A percentile compares a stretch with the other conserved stretches of the same genome.
These are phyloP conservation scores for Quercus ilex DNA, from an alignment of 306 rosid genomes.

Conservation along the genomic window DNA sequence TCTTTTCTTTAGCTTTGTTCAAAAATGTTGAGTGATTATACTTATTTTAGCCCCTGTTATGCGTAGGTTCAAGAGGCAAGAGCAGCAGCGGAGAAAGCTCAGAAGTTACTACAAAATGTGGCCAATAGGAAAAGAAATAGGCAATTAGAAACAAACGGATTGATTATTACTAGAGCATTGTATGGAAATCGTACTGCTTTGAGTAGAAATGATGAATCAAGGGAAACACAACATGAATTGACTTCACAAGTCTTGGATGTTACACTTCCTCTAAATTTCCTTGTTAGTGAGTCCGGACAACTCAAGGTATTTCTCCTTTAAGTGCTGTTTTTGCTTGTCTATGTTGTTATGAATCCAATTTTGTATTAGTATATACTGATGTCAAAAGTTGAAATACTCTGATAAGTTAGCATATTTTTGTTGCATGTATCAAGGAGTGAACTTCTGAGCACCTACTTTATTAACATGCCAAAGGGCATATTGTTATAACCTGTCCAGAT, in stretches of 20 bases:
- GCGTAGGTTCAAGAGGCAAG: conserved; percentile 75
- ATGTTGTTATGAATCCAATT: no score
- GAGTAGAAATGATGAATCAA: conserved; percentile 43
- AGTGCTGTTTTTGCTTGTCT: not conserved
- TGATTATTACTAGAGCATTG: conserved; percentile 67
- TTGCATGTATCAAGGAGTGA: not conserved
- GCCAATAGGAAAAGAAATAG: conserved; percentile 77
- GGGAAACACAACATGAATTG: conserved; percentile 44
- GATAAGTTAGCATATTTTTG: not conserved
- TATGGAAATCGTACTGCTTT: conserved; percentile 60
- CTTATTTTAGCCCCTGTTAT: not conserved
- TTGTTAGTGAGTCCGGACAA: conserved; percentile 78
- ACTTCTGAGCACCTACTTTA: not conserved
- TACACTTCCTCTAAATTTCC: conserved; percentile 79
- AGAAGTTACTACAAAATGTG: conserved; percentile 73
- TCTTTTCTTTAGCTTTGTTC: not conserved
- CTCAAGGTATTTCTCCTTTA: conserved; percentile 57
- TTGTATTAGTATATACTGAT: not conserved
- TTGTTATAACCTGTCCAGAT: not conserved
- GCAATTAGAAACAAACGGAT: conserved; percentile 75
- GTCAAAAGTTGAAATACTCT: not conserved
- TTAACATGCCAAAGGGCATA: not conserved
- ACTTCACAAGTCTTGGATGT: conserved; percentile 70
- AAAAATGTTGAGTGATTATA: not conserved
- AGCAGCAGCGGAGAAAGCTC: conserved; percentile 88